Evolutionary conservation across 1,284 basidiomycete species (phyloP), one percentile per base, ranked within the genome.

Genomic region (Hypsizygus ulmarius): DNA sequence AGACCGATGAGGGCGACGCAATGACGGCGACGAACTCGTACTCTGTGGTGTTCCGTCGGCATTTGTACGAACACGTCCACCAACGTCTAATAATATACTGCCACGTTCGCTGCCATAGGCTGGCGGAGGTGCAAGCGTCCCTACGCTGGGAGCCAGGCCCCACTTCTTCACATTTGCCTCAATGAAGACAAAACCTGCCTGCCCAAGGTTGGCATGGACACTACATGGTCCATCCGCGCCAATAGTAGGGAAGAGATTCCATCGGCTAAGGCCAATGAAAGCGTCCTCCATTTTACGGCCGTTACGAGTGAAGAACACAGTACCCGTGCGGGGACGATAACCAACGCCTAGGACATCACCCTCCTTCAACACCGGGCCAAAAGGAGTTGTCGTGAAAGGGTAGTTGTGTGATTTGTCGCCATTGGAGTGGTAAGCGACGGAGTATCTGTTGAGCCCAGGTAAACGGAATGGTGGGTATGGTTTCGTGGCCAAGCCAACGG

Each of bases 91-190:
- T 5, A 97, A 73, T 51, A 97, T 96, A 63, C 91, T 95, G 9
- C 95, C 94, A 12, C 92, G 79, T 64, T 97, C 93, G 57, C 89
- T 93, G 15, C 94, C 94, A 64, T 97, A 97, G 0, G 95, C 93
- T 1, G 94, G 94, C 15, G 94, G 94, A 19, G 94, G 94, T 0
- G 95, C 94, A 7, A 97, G 78, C 0, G 95, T 97, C 34, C 94
- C 94, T 12, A 93, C 86, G 68, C 93, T 96, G 5, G 94, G 94
- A 18, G 95, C 94, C 30, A 97, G 71, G 16, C 94, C 94, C 95
- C 94, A 97, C 66, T 97, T 97, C 78, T 97, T 97, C 51, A 97
- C 95, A 64, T 97, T 97, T 28, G 94, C 94, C 69, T 97, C 94
- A 60, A 97, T 97, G 61, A 96, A 97, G 32, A 97, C 94, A 62